Conservation (phyloP, 2,329 filamentous ascomycete species). For the Coniochaeta sp. region DNA sequence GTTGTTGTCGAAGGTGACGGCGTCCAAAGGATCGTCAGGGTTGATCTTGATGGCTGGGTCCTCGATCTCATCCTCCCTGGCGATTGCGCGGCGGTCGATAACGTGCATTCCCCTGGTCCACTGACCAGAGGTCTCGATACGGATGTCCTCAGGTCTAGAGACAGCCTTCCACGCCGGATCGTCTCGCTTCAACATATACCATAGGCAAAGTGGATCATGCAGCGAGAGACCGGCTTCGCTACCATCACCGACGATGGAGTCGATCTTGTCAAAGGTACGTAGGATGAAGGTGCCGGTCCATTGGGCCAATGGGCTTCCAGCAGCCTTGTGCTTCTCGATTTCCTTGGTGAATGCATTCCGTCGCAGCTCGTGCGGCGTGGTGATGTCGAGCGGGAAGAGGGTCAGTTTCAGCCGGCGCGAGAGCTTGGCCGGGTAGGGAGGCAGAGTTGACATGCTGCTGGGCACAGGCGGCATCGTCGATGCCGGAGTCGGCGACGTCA, state of each 20-base stretch:
- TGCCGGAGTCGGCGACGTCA: conserved; percentile 65
- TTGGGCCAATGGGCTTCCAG: conserved; percentile 63
- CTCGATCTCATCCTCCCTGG: conserved; percentile 34
- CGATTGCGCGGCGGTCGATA: conserved; percentile 61
- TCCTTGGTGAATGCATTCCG: conserved; percentile 49
- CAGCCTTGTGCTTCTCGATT: conserved; percentile 46
- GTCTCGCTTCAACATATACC: conserved; percentile 63
- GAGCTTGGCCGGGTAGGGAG: conserved; percentile 56
- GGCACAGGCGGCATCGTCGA: conserved; percentile 73
- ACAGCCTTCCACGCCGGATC: conserved; percentile 51
- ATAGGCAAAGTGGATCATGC: conserved; percentile 72
- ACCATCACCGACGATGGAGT: conserved; percentile 50
- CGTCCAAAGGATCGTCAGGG: conserved; percentile 34
- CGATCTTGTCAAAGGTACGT: conserved; percentile 64
- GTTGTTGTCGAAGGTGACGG: conserved; percentile 32
- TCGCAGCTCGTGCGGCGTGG: conserved; percentile 59
- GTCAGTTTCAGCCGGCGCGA: conserved; percentile 58
- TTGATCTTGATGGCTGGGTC: conserved; percentile 18
- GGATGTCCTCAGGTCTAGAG: conserved; percentile 65
- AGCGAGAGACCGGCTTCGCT: conserved; percentile 55
- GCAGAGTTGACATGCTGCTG: conserved; percentile 39
- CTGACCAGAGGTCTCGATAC: conserved; percentile 83
- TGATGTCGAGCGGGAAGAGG: conserved; percentile 72
- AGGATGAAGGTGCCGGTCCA: conserved; percentile 68
- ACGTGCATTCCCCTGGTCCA: conserved; percentile 94